Evolutionary conservation across 495 filamentous ascomycete genomes (phyloP).

Genomic region (Penicillium fimorum): DNA sequence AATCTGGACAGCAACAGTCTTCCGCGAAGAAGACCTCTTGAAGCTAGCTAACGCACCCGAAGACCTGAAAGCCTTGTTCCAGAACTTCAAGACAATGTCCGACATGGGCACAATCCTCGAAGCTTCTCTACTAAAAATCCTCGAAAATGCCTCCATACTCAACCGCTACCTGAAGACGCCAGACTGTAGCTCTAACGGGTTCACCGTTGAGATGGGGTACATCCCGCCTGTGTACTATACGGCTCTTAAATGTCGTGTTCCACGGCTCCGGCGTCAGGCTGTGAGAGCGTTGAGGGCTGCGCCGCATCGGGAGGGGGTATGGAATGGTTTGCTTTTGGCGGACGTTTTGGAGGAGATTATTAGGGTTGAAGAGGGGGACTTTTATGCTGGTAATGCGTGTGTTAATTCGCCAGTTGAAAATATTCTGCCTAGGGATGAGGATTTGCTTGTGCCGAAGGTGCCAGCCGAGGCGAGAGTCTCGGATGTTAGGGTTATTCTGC

Average conservation of each 20-base stretch:
- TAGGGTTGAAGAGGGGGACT: slow-evolving; percentile 19
- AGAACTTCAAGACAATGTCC: background rate
- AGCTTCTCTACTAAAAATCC: slow-evolving; percentile 6
- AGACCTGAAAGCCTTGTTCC: background rate
- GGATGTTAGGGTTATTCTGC: slow-evolving; percentile 18
- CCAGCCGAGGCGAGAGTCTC: slow-evolving; percentile 6
- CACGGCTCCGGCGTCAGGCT: slow-evolving; percentile 42
- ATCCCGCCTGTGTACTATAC: slow-evolving; percentile 53
- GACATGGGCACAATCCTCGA: slow-evolving; percentile 3
- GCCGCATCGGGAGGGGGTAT: slow-evolving; percentile 54
- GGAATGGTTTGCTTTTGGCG: slow-evolving; percentile 31
- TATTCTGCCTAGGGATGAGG: background rate
- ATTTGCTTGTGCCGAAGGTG: slow-evolving; percentile 9
- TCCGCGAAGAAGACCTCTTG: background rate
- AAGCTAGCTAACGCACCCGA: background rate
- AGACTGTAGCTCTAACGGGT: slow-evolving; percentile 23
- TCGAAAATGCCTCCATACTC: slow-evolving; percentile 1
- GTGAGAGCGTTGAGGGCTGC: slow-evolving; percentile 35
- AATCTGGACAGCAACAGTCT: slow-evolving; percentile 4
- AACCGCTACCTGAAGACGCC: background rate
- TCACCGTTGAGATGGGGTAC: slow-evolving; percentile 48
- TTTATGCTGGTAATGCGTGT: slow-evolving; percentile 14
- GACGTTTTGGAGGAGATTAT: slow-evolving; percentile 19
- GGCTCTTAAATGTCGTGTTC: slow-evolving; percentile 57
- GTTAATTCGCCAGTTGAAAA: background rate